These are phyloP conservation scores for Diaporthe sp. DNA, from an alignment of 2,329 filamentous ascomycete species.

Conservation along the genomic window DNA sequence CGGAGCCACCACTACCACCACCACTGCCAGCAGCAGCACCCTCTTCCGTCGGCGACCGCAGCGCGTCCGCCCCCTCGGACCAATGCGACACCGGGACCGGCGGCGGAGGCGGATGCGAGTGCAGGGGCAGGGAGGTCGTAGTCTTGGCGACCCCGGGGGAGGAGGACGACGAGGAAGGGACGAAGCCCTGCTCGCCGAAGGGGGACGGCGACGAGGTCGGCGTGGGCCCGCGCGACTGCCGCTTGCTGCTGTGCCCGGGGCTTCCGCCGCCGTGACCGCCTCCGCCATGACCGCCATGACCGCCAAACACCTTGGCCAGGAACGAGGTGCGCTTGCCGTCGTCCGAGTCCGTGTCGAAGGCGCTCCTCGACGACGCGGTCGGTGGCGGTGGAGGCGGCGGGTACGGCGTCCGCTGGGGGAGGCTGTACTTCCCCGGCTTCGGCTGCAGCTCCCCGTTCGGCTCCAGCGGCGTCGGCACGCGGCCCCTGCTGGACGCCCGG, in stretches of 20 bases:
- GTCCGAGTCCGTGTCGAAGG: slow-evolving; percentile 33
- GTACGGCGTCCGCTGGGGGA: slow-evolving; percentile 30
- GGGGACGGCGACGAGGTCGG: slow-evolving; percentile 3
- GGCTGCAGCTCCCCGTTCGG: neutral
- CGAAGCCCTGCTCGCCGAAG: neutral
- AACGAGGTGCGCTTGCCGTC: slow-evolving; percentile 30
- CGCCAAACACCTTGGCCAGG: slow-evolving; percentile 30
- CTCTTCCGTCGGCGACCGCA: neutral
- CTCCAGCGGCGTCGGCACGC: slow-evolving; percentile 21
- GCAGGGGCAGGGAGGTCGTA: neutral
- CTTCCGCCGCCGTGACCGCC: too few species aligned
- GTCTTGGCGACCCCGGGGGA: neutral
- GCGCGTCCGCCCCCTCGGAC: neutral
- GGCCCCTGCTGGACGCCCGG: slow-evolving; percentile 21
- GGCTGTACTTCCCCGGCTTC: neutral
- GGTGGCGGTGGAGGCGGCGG: slow-evolving; percentile 32
- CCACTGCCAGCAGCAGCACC: neutral
- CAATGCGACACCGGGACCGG: neutral
- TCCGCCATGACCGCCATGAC: neutral
- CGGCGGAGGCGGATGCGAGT: neutral
- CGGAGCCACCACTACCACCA: neutral
- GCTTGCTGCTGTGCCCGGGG: slow-evolving; percentile 1
- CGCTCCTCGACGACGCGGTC: neutral
- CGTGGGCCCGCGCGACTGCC: slow-evolving; percentile 5
- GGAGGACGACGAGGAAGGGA: neutral